Conservation (phyloP, 176 grass and related monocot species). For the Saccharum officinarum region DNA sequence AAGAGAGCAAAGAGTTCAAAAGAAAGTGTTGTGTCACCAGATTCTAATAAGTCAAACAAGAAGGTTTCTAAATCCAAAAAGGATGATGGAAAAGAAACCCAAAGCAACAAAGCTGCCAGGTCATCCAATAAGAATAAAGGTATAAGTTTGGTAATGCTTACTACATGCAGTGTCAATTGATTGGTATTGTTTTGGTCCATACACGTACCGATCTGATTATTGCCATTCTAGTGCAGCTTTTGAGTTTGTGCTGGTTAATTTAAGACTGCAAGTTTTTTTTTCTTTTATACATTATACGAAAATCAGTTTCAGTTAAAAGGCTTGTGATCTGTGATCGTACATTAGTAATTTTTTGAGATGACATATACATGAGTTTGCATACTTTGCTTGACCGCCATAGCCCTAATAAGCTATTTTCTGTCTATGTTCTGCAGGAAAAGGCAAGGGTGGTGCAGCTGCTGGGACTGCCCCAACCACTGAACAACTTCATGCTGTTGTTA, state of each 20-base stretch:
- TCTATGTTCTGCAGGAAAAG: constrained; percentile 63
- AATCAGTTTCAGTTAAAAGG: not conserved
- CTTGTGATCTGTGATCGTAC: not conserved
- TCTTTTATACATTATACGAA: no score
- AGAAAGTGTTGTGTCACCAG: constrained; percentile 29
- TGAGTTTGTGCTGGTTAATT: not conserved
- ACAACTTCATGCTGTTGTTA: constrained; percentile 83
- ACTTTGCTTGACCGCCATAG: constrained; percentile 1
- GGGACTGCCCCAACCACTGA: constrained; percentile 58
- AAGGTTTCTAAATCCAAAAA: constrained; percentile 57
- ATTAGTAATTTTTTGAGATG: not conserved
- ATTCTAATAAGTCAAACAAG: constrained; percentile 48
- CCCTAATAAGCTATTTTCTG: not conserved
- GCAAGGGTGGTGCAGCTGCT: constrained; percentile 47
- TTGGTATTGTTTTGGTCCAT: not conserved
- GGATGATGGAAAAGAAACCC: constrained; percentile 54
- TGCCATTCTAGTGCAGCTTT: not conserved
- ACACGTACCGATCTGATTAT: no score
- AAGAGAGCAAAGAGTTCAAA: constrained; percentile 58
- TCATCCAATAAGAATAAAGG: constrained; percentile 66
- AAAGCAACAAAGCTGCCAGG: constrained; percentile 46
- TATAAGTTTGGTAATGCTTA: constrained; percentile 29
- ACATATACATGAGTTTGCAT: not conserved
- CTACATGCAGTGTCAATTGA: not conserved
- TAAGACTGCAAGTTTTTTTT: not conserved